Evolutionary conservation across 1,284 basidiomycete genomes (phyloP), one percentile per base, ranked within the genome.

Genomic region (Phlebopus sp.): DNA sequence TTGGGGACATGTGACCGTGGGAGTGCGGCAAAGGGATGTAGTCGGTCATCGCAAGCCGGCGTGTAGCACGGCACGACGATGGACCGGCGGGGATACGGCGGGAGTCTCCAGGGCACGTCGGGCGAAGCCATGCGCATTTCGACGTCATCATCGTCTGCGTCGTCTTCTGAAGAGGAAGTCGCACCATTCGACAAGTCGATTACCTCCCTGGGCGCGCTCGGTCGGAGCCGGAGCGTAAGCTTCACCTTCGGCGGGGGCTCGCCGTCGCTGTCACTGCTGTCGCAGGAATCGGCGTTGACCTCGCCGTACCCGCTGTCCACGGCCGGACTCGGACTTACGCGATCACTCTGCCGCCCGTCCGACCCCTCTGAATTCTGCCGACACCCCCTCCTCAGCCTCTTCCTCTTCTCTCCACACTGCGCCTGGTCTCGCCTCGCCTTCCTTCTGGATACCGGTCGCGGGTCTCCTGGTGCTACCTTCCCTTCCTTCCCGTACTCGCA

Each of bases 361-460:
- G 51, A 59, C 1, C 17, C 47, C 6, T 48, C 56, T 4, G 66
- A 62, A 50, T 37, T 45, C 5, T 52, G 52, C 42, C 70, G 70
- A 64, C 76, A 79, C 17, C 75, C 73, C 42, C 82, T 69, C 41
- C 76, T 64, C 2, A 79, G 68, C 37, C 84, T 74, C 65, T 88
- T 88, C 51, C 86, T 73, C 68, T 88, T 88, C 60, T 81, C 73
- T n/a, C 84, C 84, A 65, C 79, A 79, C 46, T 70, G 70, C 46
- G 69, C 75, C 43, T 68, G 67, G 35, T 70, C 71, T 38, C 62
- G 61, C 57, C 69, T 72, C 54, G 17, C 1, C 29, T 70, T 70
- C 54, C 73, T 72, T 54, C 64, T 72, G 36, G 60, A 53, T 5
- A 47, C 54, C 32, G 54, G 57, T 23, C 60, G 59, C 37, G 54